Base-by-base conservation (phyloP, 1,284 basidiomycete species). In the Abortiporus biennis region DNA sequence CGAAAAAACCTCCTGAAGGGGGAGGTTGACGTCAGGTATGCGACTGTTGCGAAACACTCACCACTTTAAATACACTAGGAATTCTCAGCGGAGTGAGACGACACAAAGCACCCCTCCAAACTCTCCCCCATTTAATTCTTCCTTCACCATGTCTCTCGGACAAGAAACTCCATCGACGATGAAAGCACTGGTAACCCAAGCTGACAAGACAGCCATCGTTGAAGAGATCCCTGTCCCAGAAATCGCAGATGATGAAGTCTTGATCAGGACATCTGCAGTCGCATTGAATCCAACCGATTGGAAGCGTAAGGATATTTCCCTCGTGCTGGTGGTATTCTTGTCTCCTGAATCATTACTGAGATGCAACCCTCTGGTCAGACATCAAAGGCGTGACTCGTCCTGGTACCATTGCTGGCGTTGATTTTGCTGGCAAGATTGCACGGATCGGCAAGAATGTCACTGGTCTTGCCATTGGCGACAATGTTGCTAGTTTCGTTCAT, bases 221-320 rank as follows among this genome's bases (percentile, higher is more conserved):
- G 43, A 53, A 31, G 54, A 56, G 9, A 44, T 51, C 20, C 58
- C 54, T 2, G 53, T 58, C 1, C 58, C 56, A 5, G n/a, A 36
- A 0, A 40, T 57, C 12, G 53, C 40, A 20, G 53, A 53, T 22
- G 47, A 55, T 31, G 54, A 60, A 36, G 39, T 60, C 38, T 54
- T 60, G 39, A 46, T 60, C 37, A 53, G 51, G 36, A 50, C 35
- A 27, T 45, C 49, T 32, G 51, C 55, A 2, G 43, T 55, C 21
- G 56, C 58, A 11, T 55, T 54, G 43, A 58, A 58, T 42, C 58
- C 56, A 0, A 56, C 58, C 3, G 58, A 60, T 42, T 55, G 51
- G 48, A 53, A 58, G 31, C 47, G 56, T 57, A 31, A n/a, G n/a
- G n/a, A n/a, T n/a, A n/a, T n/a, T n/a, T n/a, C n/a, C n/a, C n/a